Conservation (phyloP, 495 filamentous ascomycete genomes). For the Pyrenula aspistea region DNA sequence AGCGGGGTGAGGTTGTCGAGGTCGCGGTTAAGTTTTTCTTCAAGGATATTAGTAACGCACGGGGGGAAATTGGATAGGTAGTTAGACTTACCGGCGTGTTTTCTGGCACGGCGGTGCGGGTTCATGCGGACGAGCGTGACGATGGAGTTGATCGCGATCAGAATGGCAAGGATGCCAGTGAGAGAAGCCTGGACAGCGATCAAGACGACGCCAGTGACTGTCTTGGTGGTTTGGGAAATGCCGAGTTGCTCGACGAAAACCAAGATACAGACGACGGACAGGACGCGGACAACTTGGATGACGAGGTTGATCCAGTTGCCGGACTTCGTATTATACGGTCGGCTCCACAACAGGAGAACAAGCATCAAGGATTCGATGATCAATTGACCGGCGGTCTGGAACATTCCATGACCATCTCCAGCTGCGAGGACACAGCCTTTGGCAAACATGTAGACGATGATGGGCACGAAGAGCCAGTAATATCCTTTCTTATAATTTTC, state of each 20-base stretch:
- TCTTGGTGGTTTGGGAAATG: conserved; percentile 88
- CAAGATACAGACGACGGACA: conserved; percentile 80
- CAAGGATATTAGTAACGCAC: neutral
- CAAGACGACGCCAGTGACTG: conserved; percentile 76
- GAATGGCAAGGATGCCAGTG: conserved; percentile 72
- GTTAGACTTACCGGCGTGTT: conserved; percentile 63
- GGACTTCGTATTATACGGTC: conserved; percentile 74
- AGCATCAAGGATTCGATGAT: conserved; percentile 65
- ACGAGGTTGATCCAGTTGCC: conserved; percentile 88
- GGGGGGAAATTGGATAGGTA: neutral
- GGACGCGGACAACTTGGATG: conserved; percentile 87
- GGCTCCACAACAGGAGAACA: conserved; percentile 64
- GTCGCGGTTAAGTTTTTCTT: conserved; percentile 75
- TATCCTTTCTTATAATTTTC: conserved; percentile 85
- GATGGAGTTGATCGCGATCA: conserved; percentile 84
- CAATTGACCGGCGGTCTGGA: conserved; percentile 67
- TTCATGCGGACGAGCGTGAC: conserved; percentile 74
- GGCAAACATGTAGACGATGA: conserved; percentile 84
- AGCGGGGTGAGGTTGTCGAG: conserved; percentile 81
- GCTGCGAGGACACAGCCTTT: conserved; percentile 82
- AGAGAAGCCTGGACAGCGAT: conserved; percentile 81
- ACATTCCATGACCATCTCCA: conserved; percentile 73
- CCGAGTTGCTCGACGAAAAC: conserved; percentile 91
- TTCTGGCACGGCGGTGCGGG: conserved; percentile 72
- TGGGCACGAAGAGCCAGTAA: conserved; percentile 94